Percentiles rank a stretch among this genome's conserved stretches.
These are phyloP conservation scores for Kalanchoe fedtschenkoi DNA, from an alignment of 164 flowering plant genomes.

Conservation along the genomic window DNA sequence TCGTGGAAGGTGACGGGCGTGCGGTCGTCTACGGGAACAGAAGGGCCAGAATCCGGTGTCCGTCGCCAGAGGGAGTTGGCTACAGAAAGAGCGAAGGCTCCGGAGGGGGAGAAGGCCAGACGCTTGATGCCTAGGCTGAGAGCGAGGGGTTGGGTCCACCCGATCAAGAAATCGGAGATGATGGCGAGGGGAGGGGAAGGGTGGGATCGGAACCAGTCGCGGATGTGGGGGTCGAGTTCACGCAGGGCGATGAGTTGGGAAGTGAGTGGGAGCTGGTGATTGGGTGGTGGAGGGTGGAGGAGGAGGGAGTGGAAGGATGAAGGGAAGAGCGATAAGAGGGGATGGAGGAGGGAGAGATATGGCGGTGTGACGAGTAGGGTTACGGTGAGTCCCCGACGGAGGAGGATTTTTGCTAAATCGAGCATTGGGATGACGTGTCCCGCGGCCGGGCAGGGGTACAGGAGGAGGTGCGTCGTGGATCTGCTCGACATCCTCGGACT, in stretches of 20 bases:
- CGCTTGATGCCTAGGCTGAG: background rate
- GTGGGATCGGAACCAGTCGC: background rate
- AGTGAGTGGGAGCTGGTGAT: background rate
- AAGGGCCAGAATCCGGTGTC: background rate
- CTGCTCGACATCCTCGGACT: too few species aligned
- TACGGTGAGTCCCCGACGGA: background rate
- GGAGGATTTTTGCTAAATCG: background rate
- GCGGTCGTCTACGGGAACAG: background rate
- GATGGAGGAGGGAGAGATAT: background rate
- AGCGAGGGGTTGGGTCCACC: constrained; percentile 1
- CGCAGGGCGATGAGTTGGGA: background rate
- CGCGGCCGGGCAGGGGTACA: background rate
- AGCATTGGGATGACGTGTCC: constrained; percentile 1
- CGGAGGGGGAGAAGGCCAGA: constrained; percentile 4
- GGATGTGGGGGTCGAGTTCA: background rate
- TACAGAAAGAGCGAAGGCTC: background rate
- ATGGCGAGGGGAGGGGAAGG: constrained; percentile 1
- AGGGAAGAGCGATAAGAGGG: constrained; percentile 3
- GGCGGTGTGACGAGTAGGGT: constrained; percentile 2
- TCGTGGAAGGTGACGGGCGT: background rate
- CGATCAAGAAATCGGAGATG: constrained; percentile 2
- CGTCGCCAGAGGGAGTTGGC: background rate
- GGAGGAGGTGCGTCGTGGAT: constrained; percentile 2
- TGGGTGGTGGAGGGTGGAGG: background rate
- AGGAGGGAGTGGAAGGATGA: background rate